phyloP scores from a whole-genome alignment of 1,139 yeast genomes.

The Nadsonia starkeyi-henricii region DNA sequence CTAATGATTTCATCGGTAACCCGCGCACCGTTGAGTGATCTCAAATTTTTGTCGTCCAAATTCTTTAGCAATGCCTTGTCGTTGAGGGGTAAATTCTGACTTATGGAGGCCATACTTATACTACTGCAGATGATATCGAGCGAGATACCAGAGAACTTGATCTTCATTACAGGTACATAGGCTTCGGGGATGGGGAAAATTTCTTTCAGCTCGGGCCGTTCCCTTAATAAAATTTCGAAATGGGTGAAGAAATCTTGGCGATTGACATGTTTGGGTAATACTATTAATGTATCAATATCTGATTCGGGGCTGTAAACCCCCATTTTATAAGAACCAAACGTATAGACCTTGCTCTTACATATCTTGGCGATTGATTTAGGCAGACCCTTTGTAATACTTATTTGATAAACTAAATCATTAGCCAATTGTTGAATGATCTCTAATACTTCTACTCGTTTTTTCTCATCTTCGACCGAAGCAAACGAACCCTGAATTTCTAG shows the following conservation, averaged over 20 bases:
- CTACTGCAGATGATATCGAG: constrained; percentile 82
- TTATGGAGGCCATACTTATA: constrained; percentile 70
- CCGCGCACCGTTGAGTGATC: constrained; percentile 89
- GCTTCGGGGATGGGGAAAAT: constrained; percentile 93
- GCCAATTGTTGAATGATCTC: constrained; percentile 55
- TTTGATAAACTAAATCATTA: constrained; percentile 69
- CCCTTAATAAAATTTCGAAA: constrained; percentile 51
- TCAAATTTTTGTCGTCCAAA: constrained; percentile 76
- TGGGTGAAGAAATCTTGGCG: constrained; percentile 79
- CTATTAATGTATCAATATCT: constrained; percentile 91
- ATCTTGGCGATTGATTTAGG: constrained; percentile 94
- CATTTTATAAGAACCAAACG: constrained; percentile 84
- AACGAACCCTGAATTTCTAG: constrained; percentile 77
- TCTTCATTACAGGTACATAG: constrained; percentile 84
- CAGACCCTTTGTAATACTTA: constrained; percentile 74
- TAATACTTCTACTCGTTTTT: constrained; percentile 61
- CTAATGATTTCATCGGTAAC: constrained; percentile 89
- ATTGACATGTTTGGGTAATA: constrained; percentile 90
- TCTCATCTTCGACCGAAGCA: constrained; percentile 72
- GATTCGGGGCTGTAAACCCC: constrained; percentile 98
- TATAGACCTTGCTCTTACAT: constrained; percentile 93
- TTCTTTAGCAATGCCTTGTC: constrained; percentile 77
- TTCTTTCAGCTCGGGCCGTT: constrained; percentile 72
- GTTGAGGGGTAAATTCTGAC: constrained; percentile 54
- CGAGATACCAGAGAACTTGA: constrained; percentile 76